These are phyloP conservation scores for Astrothelium macrocarpum DNA, from an alignment of 495 filamentous ascomycete genomes.

Conservation along the genomic window DNA sequence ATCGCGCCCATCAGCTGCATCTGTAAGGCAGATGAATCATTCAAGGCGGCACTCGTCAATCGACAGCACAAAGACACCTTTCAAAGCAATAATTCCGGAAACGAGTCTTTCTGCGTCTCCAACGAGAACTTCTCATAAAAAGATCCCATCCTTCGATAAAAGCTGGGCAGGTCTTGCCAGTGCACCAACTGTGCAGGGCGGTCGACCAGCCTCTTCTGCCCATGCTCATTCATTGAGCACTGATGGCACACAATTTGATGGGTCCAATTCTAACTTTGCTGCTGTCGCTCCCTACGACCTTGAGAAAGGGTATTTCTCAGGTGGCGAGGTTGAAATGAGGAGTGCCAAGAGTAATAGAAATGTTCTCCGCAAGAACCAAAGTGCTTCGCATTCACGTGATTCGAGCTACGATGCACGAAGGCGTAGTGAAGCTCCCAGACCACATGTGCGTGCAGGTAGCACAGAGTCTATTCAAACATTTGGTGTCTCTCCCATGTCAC, in stretches of 20 bases:
- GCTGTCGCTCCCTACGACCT: conserved; percentile 42
- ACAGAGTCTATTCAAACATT: conserved; percentile 43
- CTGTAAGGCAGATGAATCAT: conserved; percentile 73
- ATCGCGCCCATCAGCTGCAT: conserved; percentile 61
- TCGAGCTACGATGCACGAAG: conserved; percentile 46
- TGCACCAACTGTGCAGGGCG: conserved; percentile 7
- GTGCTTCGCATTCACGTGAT: conserved; percentile 48
- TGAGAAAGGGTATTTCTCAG: conserved; percentile 91
- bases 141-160: conserved; percentile 79
- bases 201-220: conserved; percentile 17
- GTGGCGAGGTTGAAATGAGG: conserved; percentile 59
- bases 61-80: conserved; percentile 45
- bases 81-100: conserved; percentile 13
- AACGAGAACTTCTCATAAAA: conserved; percentile 49
- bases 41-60: conserved; percentile 80
- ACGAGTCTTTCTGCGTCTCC: conserved; percentile 10
- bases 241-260: conserved; percentile 18
- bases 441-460: conserved; percentile 33
- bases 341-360: conserved; percentile 45
- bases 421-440: not conserved
- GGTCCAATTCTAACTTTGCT: not conserved
- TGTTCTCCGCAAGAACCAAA: conserved; percentile 69
- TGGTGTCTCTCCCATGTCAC: not conserved
- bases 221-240: conserved; percentile 29
- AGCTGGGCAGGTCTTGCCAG: conserved; percentile 48